phyloP scores from a whole-genome alignment of 2,329 filamentous ascomycete species.

The Neofusicoccum parvum region DNA sequence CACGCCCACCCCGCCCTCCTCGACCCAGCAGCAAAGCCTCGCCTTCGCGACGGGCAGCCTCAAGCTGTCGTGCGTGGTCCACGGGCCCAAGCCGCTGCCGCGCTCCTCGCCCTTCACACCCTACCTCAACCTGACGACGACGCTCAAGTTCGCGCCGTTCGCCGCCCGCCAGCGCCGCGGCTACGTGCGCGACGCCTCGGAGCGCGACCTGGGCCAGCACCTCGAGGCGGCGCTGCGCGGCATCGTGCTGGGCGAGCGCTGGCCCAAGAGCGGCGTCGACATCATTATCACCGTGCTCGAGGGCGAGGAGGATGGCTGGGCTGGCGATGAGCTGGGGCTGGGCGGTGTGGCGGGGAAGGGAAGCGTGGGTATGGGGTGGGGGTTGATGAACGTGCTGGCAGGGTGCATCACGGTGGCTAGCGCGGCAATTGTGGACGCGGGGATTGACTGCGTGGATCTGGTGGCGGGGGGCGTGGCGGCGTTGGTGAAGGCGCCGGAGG shows the following conservation, averaged over 20 bases:
- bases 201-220: constrained; percentile 88
- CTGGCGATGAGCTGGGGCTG: constrained; percentile 53
- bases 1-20: constrained; percentile 38
- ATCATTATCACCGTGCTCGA: constrained; percentile 91
- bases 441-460: constrained; percentile 92
- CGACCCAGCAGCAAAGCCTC: constrained; percentile 38
- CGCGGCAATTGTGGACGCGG: constrained; percentile 89
- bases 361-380: constrained; percentile 63
- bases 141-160: constrained; percentile 96
- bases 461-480: constrained; percentile 89
- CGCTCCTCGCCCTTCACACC: constrained; percentile 89
- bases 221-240: constrained; percentile 88
- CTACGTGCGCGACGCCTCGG: constrained; percentile 81
- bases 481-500: constrained; percentile 55
- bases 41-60: constrained; percentile 66
- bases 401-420: constrained; percentile 93
- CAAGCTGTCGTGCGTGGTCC: constrained; percentile 90
- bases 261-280: constrained; percentile 99
- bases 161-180: constrained; percentile 80
- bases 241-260: constrained; percentile 87
- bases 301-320: constrained; percentile 80
- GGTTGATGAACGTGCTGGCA: constrained; percentile 86
- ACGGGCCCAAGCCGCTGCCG: constrained; percentile 88
- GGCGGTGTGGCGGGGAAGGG: constrained; percentile 48
- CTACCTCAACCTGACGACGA: constrained; percentile 86